Evolutionary conservation across 495 filamentous ascomycete genomes (phyloP).

Genomic region (Chaetomium fimeti): DNA sequence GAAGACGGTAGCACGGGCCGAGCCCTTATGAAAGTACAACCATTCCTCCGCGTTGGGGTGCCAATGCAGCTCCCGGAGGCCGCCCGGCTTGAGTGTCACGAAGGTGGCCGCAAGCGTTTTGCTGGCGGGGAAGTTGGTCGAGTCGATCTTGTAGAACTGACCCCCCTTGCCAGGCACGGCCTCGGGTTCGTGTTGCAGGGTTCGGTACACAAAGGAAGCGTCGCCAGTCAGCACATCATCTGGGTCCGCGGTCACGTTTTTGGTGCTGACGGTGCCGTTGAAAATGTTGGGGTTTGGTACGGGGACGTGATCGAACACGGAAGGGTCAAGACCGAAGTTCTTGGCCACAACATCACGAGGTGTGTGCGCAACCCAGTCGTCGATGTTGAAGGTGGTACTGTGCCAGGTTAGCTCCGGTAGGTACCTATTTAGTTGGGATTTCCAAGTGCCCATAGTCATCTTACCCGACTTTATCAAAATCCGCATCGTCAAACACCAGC

Average conservation of each 20-base stretch:
- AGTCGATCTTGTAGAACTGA: conserved; percentile 59
- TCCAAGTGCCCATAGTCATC: neutral
- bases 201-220: conserved; percentile 57
- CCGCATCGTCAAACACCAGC: conserved; percentile 63
- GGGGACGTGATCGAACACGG: conserved; percentile 58
- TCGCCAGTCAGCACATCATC: conserved; percentile 52
- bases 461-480: conserved; percentile 48
- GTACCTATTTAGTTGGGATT: too few species aligned
- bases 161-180: conserved; percentile 60
- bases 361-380: conserved; percentile 64
- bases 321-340: conserved; percentile 59
- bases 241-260: conserved; percentile 46
- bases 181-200: conserved; percentile 50
- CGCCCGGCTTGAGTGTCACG: conserved; percentile 59
- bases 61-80: conserved; percentile 61
- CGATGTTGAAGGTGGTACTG: conserved; percentile 62
- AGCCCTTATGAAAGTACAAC: conserved; percentile 63
- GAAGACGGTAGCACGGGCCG: conserved; percentile 60
- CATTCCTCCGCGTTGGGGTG: conserved; percentile 69
- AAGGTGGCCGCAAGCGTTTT: conserved; percentile 61
- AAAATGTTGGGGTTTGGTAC: conserved; percentile 59
- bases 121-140: conserved; percentile 59
- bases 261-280: conserved; percentile 51
- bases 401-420: neutral
- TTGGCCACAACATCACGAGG: conserved; percentile 61